Evolutionary conservation across 495 filamentous ascomycete species (phyloP).

Genomic region (Talaromyces stipitatus): DNA sequence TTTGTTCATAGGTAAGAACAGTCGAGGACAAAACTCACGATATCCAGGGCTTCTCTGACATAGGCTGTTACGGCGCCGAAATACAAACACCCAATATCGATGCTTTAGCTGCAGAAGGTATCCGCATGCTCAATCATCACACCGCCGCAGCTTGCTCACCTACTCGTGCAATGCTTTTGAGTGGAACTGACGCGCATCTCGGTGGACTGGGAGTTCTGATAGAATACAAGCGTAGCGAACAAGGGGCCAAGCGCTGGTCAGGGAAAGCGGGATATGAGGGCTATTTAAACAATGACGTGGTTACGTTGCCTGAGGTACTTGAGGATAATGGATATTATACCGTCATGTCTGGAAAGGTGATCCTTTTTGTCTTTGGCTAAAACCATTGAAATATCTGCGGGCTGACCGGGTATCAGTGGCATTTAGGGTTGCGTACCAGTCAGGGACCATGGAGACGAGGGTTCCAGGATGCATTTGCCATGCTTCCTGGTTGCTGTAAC

Average conservation of each 20-base stretch:
- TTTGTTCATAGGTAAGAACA: background rate
- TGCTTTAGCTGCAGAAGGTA: constrained; percentile 19
- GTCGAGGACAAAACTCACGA: background rate
- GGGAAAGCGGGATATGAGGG: constrained; percentile 47
- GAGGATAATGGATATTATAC: constrained; percentile 47
- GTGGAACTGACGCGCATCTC: constrained; percentile 45
- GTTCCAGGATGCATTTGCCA: constrained; percentile 33
- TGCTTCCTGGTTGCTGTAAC: constrained; percentile 32
- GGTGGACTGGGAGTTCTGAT: constrained; percentile 22
- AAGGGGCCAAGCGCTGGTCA: constrained; percentile 4
- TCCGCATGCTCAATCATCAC: constrained; percentile 25
- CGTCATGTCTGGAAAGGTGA: constrained; percentile 47
- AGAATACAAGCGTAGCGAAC: background rate
- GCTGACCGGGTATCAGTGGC: constrained; percentile 13
- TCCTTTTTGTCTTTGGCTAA: background rate
- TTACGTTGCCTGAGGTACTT: constrained; percentile 45
- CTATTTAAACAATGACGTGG: constrained; percentile 46
- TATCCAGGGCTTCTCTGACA: constrained; percentile 20
- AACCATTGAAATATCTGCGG: background rate
- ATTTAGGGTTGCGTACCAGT: constrained; percentile 34
- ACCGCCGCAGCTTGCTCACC: constrained; percentile 27
- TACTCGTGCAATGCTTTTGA: constrained; percentile 36
- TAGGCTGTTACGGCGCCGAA: constrained; percentile 24
- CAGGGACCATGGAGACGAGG: constrained; percentile 33
- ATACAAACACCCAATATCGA: constrained; percentile 29